Base-by-base conservation (phyloP, 1,284 basidiomycete genomes). In the Irpex sp. region DNA sequence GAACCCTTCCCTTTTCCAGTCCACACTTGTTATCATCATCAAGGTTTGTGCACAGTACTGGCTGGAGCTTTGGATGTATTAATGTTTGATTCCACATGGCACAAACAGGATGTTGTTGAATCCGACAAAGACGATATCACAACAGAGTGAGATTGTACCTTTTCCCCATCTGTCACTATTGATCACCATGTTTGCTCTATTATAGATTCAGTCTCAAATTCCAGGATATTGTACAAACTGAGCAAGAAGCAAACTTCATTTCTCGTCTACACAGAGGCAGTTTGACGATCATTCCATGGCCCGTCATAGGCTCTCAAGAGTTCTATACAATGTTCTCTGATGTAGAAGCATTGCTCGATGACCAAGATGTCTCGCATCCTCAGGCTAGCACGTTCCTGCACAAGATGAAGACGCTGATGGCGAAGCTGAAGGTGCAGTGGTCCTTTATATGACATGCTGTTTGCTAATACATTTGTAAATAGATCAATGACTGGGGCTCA, bases 401-500 rank as follows among this genome's bases (percentile, higher is more conserved):
- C 39, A 79, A 79, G 1, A 71, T 88, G 69, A 88, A 88, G 71
- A 85, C 83, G 0, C 68, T 88, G 47, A 88, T 88, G 85, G 86
- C 86, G 4, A 88, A 88, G 62, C 67, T 88, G 56, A 88, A 88
- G 79, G 86, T 83, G 7, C 47, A 57, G 61, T 53, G 9, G 31
- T 35, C 5, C n/a, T n/a, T n/a, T n/a, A n/a, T n/a, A n/a, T n/a
- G n/a, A n/a, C n/a, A n/a, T n/a, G n/a, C n/a, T n/a, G n/a, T n/a
- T n/a, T n/a, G n/a, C 13, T 49, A 13, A 15, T 49, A 49, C n/a
- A n/a, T n/a, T n/a, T n/a, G n/a, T n/a, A n/a, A n/a, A n/a, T n/a
- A 86, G 85, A 80, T 80, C 0, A 87, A 87, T 53, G 85, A 87
- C 62, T 87, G 86, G 85, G 83, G 84, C 9, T 78, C 86, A 1